Percentiles rank a stretch among this genome's conserved stretches.
Evolutionary conservation across 2,329 filamentous ascomycete species (phyloP).

Genomic region (Byssothecium circinans): DNA sequence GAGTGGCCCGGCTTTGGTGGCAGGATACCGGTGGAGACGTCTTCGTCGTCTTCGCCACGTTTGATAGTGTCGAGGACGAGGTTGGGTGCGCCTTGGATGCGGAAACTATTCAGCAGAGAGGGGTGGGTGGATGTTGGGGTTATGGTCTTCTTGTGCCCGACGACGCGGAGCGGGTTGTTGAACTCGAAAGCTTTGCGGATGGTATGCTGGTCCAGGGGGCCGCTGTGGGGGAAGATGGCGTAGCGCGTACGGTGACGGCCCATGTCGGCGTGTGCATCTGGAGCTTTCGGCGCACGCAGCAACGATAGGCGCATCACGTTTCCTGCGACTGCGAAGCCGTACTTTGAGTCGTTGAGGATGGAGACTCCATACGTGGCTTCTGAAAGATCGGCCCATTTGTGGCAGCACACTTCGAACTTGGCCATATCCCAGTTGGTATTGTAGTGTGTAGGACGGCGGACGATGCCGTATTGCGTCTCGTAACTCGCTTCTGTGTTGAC

Average conservation of each 20-base stretch:
- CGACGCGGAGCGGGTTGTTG: conserved; percentile 74
- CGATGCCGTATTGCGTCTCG: conserved; percentile 90
- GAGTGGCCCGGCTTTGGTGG: conserved; percentile 69
- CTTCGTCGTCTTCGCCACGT: conserved; percentile 66
- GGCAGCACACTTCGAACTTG: conserved; percentile 95
- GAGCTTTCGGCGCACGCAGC: conserved; percentile 85
- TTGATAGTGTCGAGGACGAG: conserved; percentile 89
- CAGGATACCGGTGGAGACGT: conserved; percentile 58
- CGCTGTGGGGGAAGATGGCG: conserved; percentile 84
- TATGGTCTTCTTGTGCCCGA: conserved; percentile 41
- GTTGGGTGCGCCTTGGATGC: conserved; percentile 64
- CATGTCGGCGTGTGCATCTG: conserved; percentile 94
- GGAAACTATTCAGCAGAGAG: conserved; percentile 59
- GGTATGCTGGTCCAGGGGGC: conserved; percentile 69
- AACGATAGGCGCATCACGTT: conserved; percentile 88
- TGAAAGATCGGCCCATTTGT: conserved; percentile 89
- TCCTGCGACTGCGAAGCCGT: conserved; percentile 88
- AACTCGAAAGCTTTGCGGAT: conserved; percentile 86
- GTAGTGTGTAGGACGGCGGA: conserved; percentile 90
- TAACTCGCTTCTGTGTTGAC: conserved; percentile 91
- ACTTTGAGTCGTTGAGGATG: conserved; percentile 93
- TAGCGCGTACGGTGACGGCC: conserved; percentile 84
- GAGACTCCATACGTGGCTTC: conserved; percentile 88
- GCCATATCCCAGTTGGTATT: conserved; percentile 98
- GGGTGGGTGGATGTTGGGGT: conserved; percentile 25